Base-by-base conservation (phyloP, 495 filamentous ascomycete genomes). In the Hyphodiscus hymeniophilus region DNA sequence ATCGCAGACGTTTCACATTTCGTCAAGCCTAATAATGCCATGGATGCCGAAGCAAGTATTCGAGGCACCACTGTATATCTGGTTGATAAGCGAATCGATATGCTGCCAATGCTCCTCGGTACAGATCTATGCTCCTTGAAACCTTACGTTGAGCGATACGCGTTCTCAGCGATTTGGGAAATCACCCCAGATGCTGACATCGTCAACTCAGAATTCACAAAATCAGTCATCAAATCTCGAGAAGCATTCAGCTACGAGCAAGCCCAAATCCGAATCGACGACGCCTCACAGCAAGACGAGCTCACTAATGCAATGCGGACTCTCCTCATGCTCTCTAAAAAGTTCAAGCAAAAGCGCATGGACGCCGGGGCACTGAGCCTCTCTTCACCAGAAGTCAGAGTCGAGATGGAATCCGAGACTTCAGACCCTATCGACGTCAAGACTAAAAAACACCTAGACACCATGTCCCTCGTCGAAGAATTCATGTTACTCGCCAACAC, bases 401-500 rank as follows among this genome's bases (percentile, higher is more conserved):
- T 99, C 21, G 86, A 97, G 61, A 81, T 83, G 46, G 94, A 96
- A 56, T 91, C 84, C 10, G 91, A 98, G 57, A 94, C 90, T 0
- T 94, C 89, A 4, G 92, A 96, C 60, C 94, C 92, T 0, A 81
- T 95, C 43, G 94, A 99, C 60, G 84, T 99, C 51, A 88, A 96
- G 69, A 94, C 88, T 1, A 98, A 97, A 63, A 73, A 87, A 46
- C 77, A 85, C 49, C 79, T 97, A n/a, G 88, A 87, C 58, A 98
- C 92, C 45, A 97, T 96, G 71, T 96, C 90, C 20, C 75, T 98
- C 6, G 92, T 98, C 20, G 92, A 98, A 60, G 92, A 98, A 58
- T 97, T 98, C 73, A 98, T 98, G 92, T 75, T 97, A 59, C 86
- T 97, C 60, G 92, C 94, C 70, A 98, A 97, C 66, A 95, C 86